Evolutionary conservation across 176 grass and related monocot species (phyloP).

Genomic region (Avena atlantica): DNA sequence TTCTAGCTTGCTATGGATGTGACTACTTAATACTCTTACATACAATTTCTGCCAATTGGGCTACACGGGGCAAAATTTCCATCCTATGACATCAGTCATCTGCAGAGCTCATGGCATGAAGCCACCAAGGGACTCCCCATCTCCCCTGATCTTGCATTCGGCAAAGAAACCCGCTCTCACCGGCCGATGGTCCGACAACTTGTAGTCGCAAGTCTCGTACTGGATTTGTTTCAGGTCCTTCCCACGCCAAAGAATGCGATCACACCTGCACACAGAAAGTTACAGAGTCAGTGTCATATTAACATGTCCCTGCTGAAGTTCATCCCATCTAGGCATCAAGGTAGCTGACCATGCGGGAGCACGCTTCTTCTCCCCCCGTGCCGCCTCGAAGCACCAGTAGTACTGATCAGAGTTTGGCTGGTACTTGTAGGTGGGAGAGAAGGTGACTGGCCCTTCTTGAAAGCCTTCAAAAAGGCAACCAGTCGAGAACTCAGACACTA

Average conservation of each 20-base stretch:
- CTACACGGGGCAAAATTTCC: not conserved
- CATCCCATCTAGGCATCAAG: not conserved
- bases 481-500: slow-evolving; percentile 61
- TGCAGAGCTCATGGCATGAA: slow-evolving; percentile 21
- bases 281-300: not conserved
- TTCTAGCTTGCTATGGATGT: not conserved
- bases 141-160: slow-evolving; percentile 46
- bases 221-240: slow-evolving; percentile 74
- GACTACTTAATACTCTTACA: not conserved
- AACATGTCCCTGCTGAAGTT: not conserved
- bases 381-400: slow-evolving; percentile 48
- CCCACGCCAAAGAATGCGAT: slow-evolving; percentile 92
- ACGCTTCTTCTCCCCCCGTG: slow-evolving; percentile 59
- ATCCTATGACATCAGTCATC: not conserved
- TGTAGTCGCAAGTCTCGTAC: slow-evolving; percentile 72
- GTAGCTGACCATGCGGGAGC: slow-evolving; percentile 82
- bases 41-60: not conserved
- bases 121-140: slow-evolving; percentile 30
- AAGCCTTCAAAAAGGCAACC: slow-evolving; percentile 68
- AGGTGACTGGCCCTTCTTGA: slow-evolving; percentile 83
- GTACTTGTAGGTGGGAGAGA: slow-evolving; percentile 96
- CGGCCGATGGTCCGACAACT: slow-evolving; percentile 83
- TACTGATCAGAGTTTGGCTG: slow-evolving; percentile 79
- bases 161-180: slow-evolving; percentile 71
- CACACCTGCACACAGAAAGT: slow-evolving; percentile 65